phyloP scores from a whole-genome alignment of 2,329 filamentous ascomycete species.

The Coniella vitis region DNA sequence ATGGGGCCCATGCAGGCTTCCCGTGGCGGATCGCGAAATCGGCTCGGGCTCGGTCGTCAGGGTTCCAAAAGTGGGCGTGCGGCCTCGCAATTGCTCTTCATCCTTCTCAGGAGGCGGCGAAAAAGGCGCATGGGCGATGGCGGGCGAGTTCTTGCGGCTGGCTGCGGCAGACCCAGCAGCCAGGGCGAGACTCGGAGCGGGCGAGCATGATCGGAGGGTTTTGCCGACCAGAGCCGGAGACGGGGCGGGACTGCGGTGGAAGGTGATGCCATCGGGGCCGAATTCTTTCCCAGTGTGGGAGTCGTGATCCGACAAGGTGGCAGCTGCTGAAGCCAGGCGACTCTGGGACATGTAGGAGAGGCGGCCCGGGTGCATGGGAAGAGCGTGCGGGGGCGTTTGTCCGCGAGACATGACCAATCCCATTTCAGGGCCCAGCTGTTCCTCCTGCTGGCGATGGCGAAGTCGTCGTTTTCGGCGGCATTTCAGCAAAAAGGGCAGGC shows the following conservation, averaged over 20 bases:
- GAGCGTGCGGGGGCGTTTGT: conserved; percentile 8
- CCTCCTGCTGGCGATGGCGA: conserved; percentile 15
- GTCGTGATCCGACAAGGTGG: conserved; percentile 13
- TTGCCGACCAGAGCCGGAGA: conserved; percentile 6
- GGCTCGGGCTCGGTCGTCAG: conserved; percentile 12
- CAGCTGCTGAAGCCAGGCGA: conserved; percentile 13
- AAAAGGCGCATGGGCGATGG: conserved; percentile 11
- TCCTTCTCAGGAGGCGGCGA: conserved; percentile 10
- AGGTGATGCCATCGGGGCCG: conserved; percentile 14
- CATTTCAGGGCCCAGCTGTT: conserved; percentile 23
- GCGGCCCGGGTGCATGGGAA: conserved; percentile 6
- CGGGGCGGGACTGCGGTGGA: conserved; percentile 12
- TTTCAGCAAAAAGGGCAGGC: conserved; percentile 27
- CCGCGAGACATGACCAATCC: conserved; percentile 19
- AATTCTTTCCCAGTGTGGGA: conserved; percentile 15
- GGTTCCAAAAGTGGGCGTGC: conserved; percentile 5
- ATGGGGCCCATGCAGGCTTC: conserved; percentile 3
- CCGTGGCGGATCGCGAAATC: conserved; percentile 12
- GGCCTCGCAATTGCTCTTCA: not conserved
- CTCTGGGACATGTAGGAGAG: conserved; percentile 13
- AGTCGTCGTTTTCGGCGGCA: conserved; percentile 19
- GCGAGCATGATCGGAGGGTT: conserved; percentile 12
- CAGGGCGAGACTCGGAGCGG: conserved; percentile 12
- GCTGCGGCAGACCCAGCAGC: not conserved
- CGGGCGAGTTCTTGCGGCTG: conserved; percentile 13